Percentiles rank a stretch among this genome's conserved stretches.
These are phyloP conservation scores for Komagataea norvegica DNA, from an alignment of 1,139 yeast species.

Conservation along the genomic window DNA sequence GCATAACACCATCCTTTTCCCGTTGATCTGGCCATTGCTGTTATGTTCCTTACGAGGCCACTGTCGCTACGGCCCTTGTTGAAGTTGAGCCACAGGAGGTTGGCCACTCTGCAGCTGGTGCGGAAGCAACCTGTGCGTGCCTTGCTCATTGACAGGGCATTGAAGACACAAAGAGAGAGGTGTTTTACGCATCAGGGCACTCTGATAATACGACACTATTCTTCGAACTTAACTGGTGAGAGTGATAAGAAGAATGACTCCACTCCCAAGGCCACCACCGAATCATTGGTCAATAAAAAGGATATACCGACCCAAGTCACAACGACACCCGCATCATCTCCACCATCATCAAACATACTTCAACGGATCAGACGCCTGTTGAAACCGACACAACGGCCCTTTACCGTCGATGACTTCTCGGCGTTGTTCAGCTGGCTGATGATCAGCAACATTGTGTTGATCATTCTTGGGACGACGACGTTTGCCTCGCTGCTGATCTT, in stretches of 20 bases:
- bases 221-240: no score
- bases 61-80: no score
- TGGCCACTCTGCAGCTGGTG: no score
- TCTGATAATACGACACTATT: no score
- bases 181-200: no score
- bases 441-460: constrained; percentile 75
- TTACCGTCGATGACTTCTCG: constrained; percentile 81
- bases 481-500: constrained; percentile 76
- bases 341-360: neutral
- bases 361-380: constrained; percentile 65
- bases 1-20: no score
- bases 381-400: constrained; percentile 55
- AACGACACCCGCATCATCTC: neutral
- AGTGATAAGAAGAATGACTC: neutral
- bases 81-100: no score
- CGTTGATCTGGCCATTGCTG: no score
- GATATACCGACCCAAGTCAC: neutral
- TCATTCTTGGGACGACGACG: constrained; percentile 84
- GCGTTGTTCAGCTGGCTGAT: constrained; percentile 90
- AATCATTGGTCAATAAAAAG: neutral
- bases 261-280: neutral
- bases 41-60: no score
- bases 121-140: no score
- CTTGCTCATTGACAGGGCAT: no score
- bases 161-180: no score